Conservation (phyloP, 2,329 filamentous ascomycete species). For the Pyrenophora teres region DNA sequence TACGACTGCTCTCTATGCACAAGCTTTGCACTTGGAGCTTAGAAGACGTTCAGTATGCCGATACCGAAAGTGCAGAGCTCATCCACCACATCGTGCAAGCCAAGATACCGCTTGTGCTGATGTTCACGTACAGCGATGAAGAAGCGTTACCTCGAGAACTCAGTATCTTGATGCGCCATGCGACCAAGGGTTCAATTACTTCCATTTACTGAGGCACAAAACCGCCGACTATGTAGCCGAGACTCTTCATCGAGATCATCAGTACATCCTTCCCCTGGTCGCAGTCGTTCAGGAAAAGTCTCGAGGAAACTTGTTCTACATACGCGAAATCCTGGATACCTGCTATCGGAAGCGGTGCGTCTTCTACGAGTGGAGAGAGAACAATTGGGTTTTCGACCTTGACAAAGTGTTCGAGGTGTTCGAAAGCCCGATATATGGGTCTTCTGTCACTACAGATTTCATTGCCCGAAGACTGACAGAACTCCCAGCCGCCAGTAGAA, state of each 20-base stretch:
- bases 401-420: slow-evolving; percentile 88
- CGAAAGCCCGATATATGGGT: slow-evolving; percentile 75
- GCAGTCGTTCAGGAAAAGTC: slow-evolving; percentile 89
- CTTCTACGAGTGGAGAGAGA: slow-evolving; percentile 86
- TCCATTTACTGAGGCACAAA: slow-evolving; percentile 79
- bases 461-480: slow-evolving; percentile 78
- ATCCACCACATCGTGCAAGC: slow-evolving; percentile 79
- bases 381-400: slow-evolving; percentile 78
- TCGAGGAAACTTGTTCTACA: slow-evolving; percentile 86
- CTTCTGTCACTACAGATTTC: slow-evolving; percentile 81
- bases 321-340: slow-evolving; percentile 85
- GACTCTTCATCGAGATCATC: slow-evolving; percentile 73
- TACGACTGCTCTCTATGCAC: slow-evolving; percentile 78
- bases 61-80: slow-evolving; percentile 83
- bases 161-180: slow-evolving; percentile 41
- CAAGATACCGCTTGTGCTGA: slow-evolving; percentile 73
- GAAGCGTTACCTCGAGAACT: slow-evolving; percentile 46
- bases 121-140: slow-evolving; percentile 63
- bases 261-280: slow-evolving; percentile 76
- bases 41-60: slow-evolving; percentile 89
- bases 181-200: slow-evolving; percentile 70
- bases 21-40: slow-evolving; percentile 88
- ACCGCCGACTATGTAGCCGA: slow-evolving; percentile 81
- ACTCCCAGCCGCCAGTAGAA: slow-evolving; percentile 72
- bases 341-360: slow-evolving; percentile 87